Percentiles rank a stretch among this genome's conserved stretches.
Conservation (phyloP, 805 yeast genomes). For the Schwanniomyces polymorphus region DNA sequence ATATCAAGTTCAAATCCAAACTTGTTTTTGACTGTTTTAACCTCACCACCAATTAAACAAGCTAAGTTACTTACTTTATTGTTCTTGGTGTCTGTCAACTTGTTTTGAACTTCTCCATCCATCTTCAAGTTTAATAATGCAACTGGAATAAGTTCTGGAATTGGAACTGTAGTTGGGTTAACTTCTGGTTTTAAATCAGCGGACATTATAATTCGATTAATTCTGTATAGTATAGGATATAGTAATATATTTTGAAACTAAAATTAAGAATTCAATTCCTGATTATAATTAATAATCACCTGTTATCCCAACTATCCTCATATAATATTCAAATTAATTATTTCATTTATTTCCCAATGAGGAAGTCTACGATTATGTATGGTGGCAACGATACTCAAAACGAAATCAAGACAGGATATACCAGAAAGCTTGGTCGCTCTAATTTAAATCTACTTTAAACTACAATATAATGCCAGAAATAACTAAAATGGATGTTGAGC, state of each 20-base stretch:
- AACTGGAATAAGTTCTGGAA: constrained; percentile 31
- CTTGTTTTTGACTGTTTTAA: constrained; percentile 28
- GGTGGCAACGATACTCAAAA: constrained; percentile 6
- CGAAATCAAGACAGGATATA: background rate
- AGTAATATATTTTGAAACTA: background rate
- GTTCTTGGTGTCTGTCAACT: constrained; percentile 14
- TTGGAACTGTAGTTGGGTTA: constrained; percentile 13
- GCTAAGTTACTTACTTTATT: constrained; percentile 21
- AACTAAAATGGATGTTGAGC: constrained; percentile 15
- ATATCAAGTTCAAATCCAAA: constrained; percentile 32
- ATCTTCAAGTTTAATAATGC: constrained; percentile 27
- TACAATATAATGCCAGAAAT: constrained; percentile 1
- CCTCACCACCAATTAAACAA: constrained; percentile 24
- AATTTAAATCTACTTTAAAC: background rate
- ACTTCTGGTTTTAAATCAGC: constrained; percentile 3
- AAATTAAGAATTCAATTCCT: background rate
- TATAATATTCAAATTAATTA: background rate
- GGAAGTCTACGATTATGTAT: constrained; percentile 8
- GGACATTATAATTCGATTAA: background rate
- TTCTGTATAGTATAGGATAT: background rate
- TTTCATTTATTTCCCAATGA: constrained; percentile 2
- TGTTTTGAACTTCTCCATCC: constrained; percentile 16
- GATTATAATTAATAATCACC: background rate
- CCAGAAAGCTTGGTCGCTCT: background rate
- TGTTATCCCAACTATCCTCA: background rate